Percentiles rank a stretch among this genome's conserved stretches.
phyloP scores from a whole-genome alignment of 768 basidiomycete genomes.

The Boletales sp. region DNA sequence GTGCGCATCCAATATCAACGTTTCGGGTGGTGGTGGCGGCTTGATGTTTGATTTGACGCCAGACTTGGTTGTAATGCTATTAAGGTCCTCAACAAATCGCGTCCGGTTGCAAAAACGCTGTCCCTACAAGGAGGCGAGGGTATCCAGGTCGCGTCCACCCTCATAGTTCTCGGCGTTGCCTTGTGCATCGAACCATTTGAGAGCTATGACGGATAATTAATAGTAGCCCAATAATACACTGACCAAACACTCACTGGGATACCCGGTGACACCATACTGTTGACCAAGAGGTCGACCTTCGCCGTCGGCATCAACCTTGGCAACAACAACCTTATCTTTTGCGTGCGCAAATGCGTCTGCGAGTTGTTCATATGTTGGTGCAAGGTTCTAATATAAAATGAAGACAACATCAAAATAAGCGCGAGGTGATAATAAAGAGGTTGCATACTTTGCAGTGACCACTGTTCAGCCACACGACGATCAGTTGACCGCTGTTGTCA shows the following conservation, averaged over 20 bases:
- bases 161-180: slow-evolving; percentile 69
- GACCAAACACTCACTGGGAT: slow-evolving; percentile 63
- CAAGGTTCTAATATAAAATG: slow-evolving; percentile 63
- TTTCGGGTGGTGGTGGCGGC: slow-evolving; percentile 73
- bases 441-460: slow-evolving; percentile 80
- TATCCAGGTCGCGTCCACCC: slow-evolving; percentile 77
- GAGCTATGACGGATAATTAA: slow-evolving; percentile 44
- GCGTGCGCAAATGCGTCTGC: slow-evolving; percentile 79
- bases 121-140: slow-evolving; percentile 69
- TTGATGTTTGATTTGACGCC: slow-evolving; percentile 87
- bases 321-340: slow-evolving; percentile 82
- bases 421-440: not conserved
- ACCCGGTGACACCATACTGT: slow-evolving; percentile 79
- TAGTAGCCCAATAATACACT: not conserved
- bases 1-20: slow-evolving; percentile 59
- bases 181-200: slow-evolving; percentile 85
- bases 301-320: slow-evolving; percentile 92
- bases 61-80: slow-evolving; percentile 69
- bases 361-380: slow-evolving; percentile 83
- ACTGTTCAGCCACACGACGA: slow-evolving; percentile 32
- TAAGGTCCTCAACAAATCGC: not conserved
- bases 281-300: slow-evolving; percentile 72
- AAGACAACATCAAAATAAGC: not conserved
- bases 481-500: not conserved
- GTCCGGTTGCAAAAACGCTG: not conserved